These are phyloP conservation scores for Tulasnella calospora DNA, from an alignment of 768 basidiomycete species.

Conservation along the genomic window DNA sequence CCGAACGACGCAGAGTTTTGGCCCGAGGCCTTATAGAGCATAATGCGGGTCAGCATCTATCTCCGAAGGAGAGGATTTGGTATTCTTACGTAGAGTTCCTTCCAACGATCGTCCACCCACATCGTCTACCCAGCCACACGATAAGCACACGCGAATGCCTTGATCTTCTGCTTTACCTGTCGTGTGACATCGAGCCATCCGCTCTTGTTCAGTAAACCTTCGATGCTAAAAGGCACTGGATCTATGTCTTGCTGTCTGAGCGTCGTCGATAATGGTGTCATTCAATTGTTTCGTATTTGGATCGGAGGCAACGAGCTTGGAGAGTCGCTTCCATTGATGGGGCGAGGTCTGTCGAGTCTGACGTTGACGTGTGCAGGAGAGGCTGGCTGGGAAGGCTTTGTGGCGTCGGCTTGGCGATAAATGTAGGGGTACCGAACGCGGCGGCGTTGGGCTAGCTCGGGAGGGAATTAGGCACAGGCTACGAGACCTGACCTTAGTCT, in stretches of 20 bases:
- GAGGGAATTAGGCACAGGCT: constrained; percentile 11
- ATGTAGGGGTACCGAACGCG: constrained; percentile 65
- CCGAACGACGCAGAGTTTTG: constrained; percentile 66
- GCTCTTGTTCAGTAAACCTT: constrained; percentile 58
- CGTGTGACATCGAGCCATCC: constrained; percentile 91
- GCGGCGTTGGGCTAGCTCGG: constrained; percentile 62
- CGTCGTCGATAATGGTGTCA: constrained; percentile 82
- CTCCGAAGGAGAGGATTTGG: constrained; percentile 33
- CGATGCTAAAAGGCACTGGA: constrained; percentile 64
- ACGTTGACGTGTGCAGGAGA: constrained; percentile 56
- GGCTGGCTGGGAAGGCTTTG: constrained; percentile 68
- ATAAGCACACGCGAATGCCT: constrained; percentile 87
- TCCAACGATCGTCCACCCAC: constrained; percentile 83
- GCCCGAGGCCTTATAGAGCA: constrained; percentile 62
- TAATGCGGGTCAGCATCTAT: neutral
- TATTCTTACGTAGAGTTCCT: constrained; percentile 69
- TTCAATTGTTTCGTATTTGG: constrained; percentile 88
- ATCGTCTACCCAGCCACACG: constrained; percentile 86
- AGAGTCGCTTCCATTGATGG: constrained; percentile 85
- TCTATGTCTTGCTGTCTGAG: constrained; percentile 54
- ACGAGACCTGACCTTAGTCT: too few species aligned
- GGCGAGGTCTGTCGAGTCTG: constrained; percentile 77
- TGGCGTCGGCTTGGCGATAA: constrained; percentile 51
- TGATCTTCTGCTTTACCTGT: constrained; percentile 83
- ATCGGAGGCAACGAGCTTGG: constrained; percentile 68